Percentiles rank a stretch among this genome's conserved stretches.
phyloP scores from a whole-genome alignment of 257 asterid species.

The Nicotiana otophora region DNA sequence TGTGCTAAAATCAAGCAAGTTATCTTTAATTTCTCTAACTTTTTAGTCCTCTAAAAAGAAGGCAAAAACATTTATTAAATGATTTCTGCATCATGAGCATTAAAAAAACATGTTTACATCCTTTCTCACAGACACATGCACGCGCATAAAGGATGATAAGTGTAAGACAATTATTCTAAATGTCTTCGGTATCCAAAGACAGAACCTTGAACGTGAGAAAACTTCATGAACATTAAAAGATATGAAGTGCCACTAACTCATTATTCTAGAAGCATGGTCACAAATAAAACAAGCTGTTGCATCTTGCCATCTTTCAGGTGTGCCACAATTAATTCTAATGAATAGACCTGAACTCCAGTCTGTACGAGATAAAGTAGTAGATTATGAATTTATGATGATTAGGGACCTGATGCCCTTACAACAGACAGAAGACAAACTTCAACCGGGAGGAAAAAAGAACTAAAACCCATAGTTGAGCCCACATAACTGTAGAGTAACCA shows the following conservation, averaged over 20 bases:
- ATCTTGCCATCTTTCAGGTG: constrained; percentile 3
- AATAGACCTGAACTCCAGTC: neutral
- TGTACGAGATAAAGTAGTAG: neutral
- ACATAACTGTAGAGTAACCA: neutral
- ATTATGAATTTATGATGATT: neutral
- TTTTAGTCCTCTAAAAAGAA: neutral
- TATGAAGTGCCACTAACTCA: neutral
- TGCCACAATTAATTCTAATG: neutral
- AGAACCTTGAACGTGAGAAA: neutral
- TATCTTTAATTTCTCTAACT: neutral
- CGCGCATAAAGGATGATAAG: neutral
- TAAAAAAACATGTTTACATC: neutral
- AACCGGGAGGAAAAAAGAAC: neutral
- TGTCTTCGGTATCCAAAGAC: neutral
- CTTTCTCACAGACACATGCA: neutral
- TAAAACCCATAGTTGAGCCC: neutral
- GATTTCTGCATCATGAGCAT: neutral
- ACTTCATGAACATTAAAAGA: neutral
- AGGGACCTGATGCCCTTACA: neutral
- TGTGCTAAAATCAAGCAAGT: neutral
- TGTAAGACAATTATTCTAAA: neutral
- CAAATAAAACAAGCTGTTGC: neutral
- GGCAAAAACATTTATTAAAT: neutral
- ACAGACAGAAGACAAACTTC: neutral
- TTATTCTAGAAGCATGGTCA: constrained; percentile 7